Base-by-base conservation (phyloP, 352 stramenopile genomes). In the Pythium aphanidermatum region DNA sequence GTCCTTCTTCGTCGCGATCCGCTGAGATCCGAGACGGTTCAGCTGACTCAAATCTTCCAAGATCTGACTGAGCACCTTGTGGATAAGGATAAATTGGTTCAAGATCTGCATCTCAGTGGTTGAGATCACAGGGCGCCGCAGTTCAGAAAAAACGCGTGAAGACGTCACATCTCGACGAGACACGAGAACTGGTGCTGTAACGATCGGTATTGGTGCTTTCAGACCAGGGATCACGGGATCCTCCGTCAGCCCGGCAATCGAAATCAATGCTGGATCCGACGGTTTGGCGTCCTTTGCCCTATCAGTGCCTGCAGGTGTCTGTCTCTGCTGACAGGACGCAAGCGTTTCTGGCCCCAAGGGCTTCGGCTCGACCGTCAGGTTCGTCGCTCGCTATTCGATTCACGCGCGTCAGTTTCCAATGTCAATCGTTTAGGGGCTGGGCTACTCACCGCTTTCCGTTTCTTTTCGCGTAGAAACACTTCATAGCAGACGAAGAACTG, bases 401-500 rank as follows among this genome's bases (percentile, higher is more conserved):
- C n/a, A n/a, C n/a, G n/a, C n/a, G n/a, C n/a, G n/a, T n/a, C n/a
- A n/a, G n/a, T n/a, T n/a, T n/a, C n/a, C n/a, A n/a, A n/a, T n/a
- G n/a, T n/a, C n/a, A n/a, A n/a, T n/a, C n/a, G 20, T 11, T 43
- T 17, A 17, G 25, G 36, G 20, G 16, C 36, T 43, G 11, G 36
- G 9, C 36, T 43, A 29, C 36, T 17, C n/a, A n/a, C 28, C 17
- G 20, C 36, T 19, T 55, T 58, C 2, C 56, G 46, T 23, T 51
- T 52, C 25, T 77, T 55, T 31, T 77, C 59, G 20, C 59, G 51
- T 2, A 73, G 46, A 34, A 71, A 55, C 2, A 65, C 38, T 27
- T 78, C 66, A 28, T 87, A 87, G 46, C 65, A 82, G 8, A 69
- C 44, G 60, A 83, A 82, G 48, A 84, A 84, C 33, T 84, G 64